A percentile compares a stretch with the other conserved stretches of the same genome.
These are phyloP conservation scores for Zangia roseola DNA, from an alignment of 768 basidiomycete genomes.

Conservation along the genomic window DNA sequence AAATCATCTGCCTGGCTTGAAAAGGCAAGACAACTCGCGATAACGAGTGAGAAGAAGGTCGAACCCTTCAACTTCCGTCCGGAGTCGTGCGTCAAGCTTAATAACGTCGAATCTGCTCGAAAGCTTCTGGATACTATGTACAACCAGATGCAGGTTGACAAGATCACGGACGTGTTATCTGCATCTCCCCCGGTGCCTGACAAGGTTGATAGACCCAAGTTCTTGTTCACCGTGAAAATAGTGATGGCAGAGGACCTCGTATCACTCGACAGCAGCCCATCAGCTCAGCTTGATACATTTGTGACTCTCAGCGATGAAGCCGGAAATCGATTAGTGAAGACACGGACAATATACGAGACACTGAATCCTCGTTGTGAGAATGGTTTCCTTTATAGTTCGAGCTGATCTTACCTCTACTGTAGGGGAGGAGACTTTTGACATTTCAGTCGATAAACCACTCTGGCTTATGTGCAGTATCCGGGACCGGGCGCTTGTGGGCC, in stretches of 20 bases:
- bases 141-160: slow-evolving; percentile 86
- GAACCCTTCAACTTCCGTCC: slow-evolving; percentile 94
- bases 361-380: slow-evolving; percentile 84
- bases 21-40: slow-evolving; percentile 75
- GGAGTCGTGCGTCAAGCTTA: slow-evolving; percentile 94
- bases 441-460: slow-evolving; percentile 88
- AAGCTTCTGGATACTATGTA: slow-evolving; percentile 93
- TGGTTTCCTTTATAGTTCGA: background rate
- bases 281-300: slow-evolving; percentile 86
- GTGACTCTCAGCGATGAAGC: slow-evolving; percentile 93
- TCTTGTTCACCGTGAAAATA: slow-evolving; percentile 93
- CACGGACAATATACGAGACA: slow-evolving; percentile 92
- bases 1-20: slow-evolving; percentile 89
- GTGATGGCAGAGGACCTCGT: slow-evolving; percentile 88
- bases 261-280: slow-evolving; percentile 69
- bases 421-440: slow-evolving; percentile 98
- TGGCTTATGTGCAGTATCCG: slow-evolving; percentile 97
- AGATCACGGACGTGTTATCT: slow-evolving; percentile 63
- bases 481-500: slow-evolving; percentile 86
- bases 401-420: slow-evolving; percentile 9
- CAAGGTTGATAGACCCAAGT: slow-evolving; percentile 64
- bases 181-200: slow-evolving; percentile 67
- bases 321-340: slow-evolving; percentile 88
- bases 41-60: slow-evolving; percentile 83
- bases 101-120: slow-evolving; percentile 93